Evolutionary conservation across 352 stramenopile genomes (phyloP).

Genomic region (Bremia lactucae): DNA sequence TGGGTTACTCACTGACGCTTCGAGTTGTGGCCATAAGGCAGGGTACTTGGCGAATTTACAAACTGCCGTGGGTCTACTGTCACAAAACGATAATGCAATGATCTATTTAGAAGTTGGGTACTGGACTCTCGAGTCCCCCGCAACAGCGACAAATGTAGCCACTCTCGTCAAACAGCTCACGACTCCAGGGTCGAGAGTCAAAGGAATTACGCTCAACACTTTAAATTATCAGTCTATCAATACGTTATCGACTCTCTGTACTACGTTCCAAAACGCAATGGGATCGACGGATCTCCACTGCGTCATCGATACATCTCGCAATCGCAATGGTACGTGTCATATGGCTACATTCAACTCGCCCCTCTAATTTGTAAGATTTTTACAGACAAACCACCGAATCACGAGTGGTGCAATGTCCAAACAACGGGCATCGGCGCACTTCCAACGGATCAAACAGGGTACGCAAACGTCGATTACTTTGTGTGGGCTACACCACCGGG

Average conservation of each 20-base stretch:
- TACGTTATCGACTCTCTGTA: slow-evolving; percentile 34
- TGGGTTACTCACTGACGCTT: slow-evolving; percentile 30
- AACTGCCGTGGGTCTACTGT: slow-evolving; percentile 30
- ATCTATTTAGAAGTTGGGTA: slow-evolving; percentile 66
- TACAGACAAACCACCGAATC: slow-evolving; percentile 15
- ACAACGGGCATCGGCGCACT: slow-evolving; percentile 41
- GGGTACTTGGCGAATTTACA: slow-evolving; percentile 48
- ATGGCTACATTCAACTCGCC: no score
- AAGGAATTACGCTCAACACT: slow-evolving; percentile 69
- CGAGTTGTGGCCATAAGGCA: slow-evolving; percentile 25
- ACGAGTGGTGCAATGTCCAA: slow-evolving; percentile 60
- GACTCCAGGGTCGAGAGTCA: slow-evolving; percentile 24
- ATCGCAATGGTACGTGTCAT: no score
- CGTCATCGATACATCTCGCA: slow-evolving; percentile 57
- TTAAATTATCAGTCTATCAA: slow-evolving; percentile 59
- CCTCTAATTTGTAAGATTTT: slow-evolving; percentile 43
- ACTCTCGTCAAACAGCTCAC: slow-evolving; percentile 35
- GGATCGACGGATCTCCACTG: slow-evolving; percentile 30
- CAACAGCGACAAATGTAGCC: slow-evolving; percentile 20
- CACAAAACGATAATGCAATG: slow-evolving; percentile 45
- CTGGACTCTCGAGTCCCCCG: slow-evolving; percentile 32
- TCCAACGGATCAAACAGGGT: slow-evolving; percentile 37
- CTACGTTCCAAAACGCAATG: slow-evolving; percentile 42
- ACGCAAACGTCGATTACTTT: slow-evolving; percentile 52
- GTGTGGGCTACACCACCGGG: slow-evolving; percentile 60